A percentile compares a stretch with the other conserved stretches of the same genome.
Conservation (phyloP, 306 rosid species). For the Begonia masoniana region DNA sequence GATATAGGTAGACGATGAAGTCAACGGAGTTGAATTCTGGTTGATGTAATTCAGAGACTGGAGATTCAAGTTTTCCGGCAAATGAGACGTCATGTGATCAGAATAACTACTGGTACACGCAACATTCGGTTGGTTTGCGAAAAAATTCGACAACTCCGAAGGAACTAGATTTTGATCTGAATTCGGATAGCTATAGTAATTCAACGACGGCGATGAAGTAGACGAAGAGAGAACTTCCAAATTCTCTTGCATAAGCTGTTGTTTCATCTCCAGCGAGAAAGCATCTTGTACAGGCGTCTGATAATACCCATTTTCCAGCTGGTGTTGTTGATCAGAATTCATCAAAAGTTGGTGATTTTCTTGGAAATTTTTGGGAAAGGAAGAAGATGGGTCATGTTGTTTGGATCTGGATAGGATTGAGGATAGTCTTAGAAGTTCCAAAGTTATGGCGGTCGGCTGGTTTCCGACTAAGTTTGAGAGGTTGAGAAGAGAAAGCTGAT, state of each 20-base stretch:
- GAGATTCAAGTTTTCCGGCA: constrained; percentile 21
- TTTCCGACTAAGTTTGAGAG: constrained; percentile 40
- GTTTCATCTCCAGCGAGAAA: neutral
- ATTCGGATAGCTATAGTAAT: constrained; percentile 14
- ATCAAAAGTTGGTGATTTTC: constrained; percentile 15
- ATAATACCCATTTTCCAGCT: neutral
- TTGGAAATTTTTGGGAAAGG: constrained; percentile 25
- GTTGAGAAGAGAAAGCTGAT: constrained; percentile 32
- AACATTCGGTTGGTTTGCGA: constrained; percentile 17
- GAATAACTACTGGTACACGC: constrained; percentile 7
- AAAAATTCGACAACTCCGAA: constrained; percentile 15
- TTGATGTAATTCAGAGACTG: constrained; percentile 15
- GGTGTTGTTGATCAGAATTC: neutral
- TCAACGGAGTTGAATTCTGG: constrained; percentile 41
- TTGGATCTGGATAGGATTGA: constrained; percentile 32
- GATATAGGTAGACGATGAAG: constrained; percentile 46
- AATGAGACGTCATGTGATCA: constrained; percentile 13
- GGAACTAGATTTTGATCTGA: constrained; percentile 25
- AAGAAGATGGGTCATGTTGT: constrained; percentile 24
- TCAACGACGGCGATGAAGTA: constrained; percentile 3
- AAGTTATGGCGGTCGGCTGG: constrained; percentile 40
- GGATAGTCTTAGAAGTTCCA: constrained; percentile 43
- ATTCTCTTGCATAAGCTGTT: constrained; percentile 1
- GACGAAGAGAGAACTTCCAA: neutral
- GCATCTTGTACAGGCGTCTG: constrained; percentile 14